Percentiles rank a stretch among this genome's conserved stretches.
phyloP scores from a whole-genome alignment of 352 stramenopile genomes.

The Phytophthora boehmeriae region DNA sequence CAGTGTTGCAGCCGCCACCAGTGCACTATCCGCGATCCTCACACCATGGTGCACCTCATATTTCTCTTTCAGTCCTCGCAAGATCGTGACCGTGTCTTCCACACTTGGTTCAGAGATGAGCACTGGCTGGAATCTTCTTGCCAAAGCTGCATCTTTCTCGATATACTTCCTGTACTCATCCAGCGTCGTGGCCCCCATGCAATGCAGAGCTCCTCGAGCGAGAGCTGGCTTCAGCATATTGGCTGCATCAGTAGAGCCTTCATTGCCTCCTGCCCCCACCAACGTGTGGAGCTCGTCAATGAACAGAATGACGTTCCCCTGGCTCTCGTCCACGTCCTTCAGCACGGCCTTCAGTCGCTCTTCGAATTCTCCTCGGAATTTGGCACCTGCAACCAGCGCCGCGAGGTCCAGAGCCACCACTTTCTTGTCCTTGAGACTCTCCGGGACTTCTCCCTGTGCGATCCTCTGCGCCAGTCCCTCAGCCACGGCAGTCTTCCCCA shows the following conservation, averaged over 20 bases:
- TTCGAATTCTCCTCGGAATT: conserved; percentile 97
- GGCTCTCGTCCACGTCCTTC: conserved; percentile 94
- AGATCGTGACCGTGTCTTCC: conserved; percentile 96
- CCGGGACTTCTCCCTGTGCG: conserved; percentile 92
- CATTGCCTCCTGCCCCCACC: conserved; percentile 89
- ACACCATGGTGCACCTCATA: conserved; percentile 98
- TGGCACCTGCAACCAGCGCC: conserved; percentile 95
- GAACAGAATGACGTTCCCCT: conserved; percentile 96
- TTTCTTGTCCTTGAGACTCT: conserved; percentile 94
- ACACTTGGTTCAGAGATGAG: conserved; percentile 94
- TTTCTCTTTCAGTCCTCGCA: conserved; percentile 95
- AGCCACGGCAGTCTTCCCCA: conserved; percentile 95
- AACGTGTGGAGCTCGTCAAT: conserved; percentile 97
- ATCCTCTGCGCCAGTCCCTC: conserved; percentile 97
- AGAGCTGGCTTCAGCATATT: conserved; percentile 97
- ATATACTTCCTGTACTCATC: conserved; percentile 97
- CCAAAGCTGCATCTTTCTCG: conserved; percentile 97
- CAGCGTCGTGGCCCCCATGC: conserved; percentile 93
- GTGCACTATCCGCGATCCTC: conserved; percentile 93
- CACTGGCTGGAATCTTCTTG: conserved; percentile 97
- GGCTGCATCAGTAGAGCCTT: conserved; percentile 90
- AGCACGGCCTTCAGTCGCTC: conserved; percentile 96
- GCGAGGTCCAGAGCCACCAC: conserved; percentile 96
- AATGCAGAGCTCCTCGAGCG: conserved; percentile 90
- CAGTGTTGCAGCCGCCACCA: conserved; percentile 94